Conservation (phyloP, 2,329 filamentous ascomycete genomes). For the Calonectria fujianensis region DNA sequence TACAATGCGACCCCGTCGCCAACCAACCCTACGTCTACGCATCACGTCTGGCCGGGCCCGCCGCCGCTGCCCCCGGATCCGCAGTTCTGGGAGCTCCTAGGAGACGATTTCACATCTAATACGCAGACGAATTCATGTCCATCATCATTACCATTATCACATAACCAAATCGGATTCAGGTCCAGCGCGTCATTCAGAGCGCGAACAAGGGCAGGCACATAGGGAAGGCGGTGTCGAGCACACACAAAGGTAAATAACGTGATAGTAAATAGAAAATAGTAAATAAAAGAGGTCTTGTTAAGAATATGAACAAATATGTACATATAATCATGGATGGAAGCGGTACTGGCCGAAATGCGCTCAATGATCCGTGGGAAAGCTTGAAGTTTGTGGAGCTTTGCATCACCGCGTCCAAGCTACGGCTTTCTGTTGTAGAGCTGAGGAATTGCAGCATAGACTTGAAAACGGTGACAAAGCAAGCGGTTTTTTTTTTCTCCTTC, state of each 20-base stretch:
- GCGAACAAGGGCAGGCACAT: background rate
- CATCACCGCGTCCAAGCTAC: no score
- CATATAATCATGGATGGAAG: background rate
- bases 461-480: no score
- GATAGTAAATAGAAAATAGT: background rate
- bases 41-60: slow-evolving; percentile 45
- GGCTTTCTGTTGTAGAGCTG: no score
- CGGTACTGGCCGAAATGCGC: background rate
- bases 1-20: slow-evolving; percentile 39
- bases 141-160: slow-evolving; percentile 52
- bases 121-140: slow-evolving; percentile 44
- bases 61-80: slow-evolving; percentile 25
- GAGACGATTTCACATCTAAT: slow-evolving; percentile 31
- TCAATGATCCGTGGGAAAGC: no score
- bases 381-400: no score
- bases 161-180: slow-evolving; percentile 16
- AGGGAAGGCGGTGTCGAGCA: background rate
- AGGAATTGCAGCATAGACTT: no score
- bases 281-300: background rate
- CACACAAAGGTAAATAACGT: background rate
- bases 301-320: background rate
- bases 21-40: slow-evolving; percentile 6
- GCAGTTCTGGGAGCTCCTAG: slow-evolving; percentile 43
- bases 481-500: no score
- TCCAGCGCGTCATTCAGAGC: background rate